Percentiles rank a stretch among this genome's conserved stretches.
phyloP scores from a whole-genome alignment of 83 land plant genomes.

The Picea mariana region DNA sequence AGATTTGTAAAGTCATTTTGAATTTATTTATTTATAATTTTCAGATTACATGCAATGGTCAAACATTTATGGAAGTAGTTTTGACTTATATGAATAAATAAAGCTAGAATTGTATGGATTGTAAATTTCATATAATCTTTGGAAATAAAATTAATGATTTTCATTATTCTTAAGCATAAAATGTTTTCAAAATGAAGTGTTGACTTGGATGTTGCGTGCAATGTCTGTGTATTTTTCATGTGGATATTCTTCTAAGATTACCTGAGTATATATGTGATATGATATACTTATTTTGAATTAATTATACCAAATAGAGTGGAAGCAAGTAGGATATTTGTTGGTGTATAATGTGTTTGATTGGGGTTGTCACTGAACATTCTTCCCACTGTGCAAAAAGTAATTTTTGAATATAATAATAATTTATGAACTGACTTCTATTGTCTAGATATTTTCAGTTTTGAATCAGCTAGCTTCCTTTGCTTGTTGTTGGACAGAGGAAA shows the following conservation, averaged over 20 bases:
- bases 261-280: neutral
- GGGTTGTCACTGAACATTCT: no score
- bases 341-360: neutral
- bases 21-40: neutral
- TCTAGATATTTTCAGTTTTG: no score
- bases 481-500: no score
- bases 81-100: neutral
- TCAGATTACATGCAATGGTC: neutral
- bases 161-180: neutral
- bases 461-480: no score
- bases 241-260: neutral
- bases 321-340: no score
- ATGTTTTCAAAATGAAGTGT: neutral
- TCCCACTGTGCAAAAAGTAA: neutral
- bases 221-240: neutral
- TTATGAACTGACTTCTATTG: no score
- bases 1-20: neutral
- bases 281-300: neutral
- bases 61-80: neutral
- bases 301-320: neutral
- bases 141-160: neutral
- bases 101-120: neutral
- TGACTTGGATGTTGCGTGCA: neutral
- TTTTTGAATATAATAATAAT: no score
- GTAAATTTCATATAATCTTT: neutral